These are phyloP conservation scores for Lasiodiplodia hormozganensis DNA, from an alignment of 2,329 filamentous ascomycete species.

Conservation along the genomic window DNA sequence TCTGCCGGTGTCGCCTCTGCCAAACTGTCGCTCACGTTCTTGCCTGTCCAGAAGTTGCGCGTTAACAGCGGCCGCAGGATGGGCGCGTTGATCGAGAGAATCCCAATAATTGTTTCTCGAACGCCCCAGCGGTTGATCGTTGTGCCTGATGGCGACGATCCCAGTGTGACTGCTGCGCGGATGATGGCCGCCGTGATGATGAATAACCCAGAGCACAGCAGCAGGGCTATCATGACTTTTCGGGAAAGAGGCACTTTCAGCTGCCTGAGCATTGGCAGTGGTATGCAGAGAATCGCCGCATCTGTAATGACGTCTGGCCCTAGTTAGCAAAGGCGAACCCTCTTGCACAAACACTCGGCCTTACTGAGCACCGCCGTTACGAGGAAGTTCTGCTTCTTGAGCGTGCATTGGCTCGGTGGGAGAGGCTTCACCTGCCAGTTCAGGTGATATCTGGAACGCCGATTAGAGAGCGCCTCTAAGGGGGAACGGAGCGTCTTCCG, in stretches of 20 bases:
- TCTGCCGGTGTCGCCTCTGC: background rate
- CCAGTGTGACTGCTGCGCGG: conserved; percentile 41
- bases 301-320: conserved; percentile 41
- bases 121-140: conserved; percentile 49
- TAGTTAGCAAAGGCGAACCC: background rate
- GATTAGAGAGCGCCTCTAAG: background rate
- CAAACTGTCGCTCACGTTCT: background rate
- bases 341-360: background rate
- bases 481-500: background rate
- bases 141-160: conserved; percentile 38
- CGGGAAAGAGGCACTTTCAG: conserved; percentile 40
- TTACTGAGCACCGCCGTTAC: conserved; percentile 38
- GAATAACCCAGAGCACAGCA: conserved; percentile 46
- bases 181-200: conserved; percentile 47
- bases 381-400: conserved; percentile 42
- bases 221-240: conserved; percentile 42
- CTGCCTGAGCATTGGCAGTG: conserved; percentile 44
- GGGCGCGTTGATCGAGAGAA: conserved; percentile 47
- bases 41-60: conserved; percentile 39
- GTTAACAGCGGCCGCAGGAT: conserved; percentile 43
- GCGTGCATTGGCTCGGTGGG: conserved; percentile 39
- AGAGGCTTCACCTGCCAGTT: conserved; percentile 42
- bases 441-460: conserved; percentile 27
- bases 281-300: conserved; percentile 41
- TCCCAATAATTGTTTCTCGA: conserved; percentile 45